A percentile compares a stretch with the other conserved stretches of the same genome.
phyloP scores from a whole-genome alignment of 164 flowering plant species.

The Chimonanthus salicifolius region DNA sequence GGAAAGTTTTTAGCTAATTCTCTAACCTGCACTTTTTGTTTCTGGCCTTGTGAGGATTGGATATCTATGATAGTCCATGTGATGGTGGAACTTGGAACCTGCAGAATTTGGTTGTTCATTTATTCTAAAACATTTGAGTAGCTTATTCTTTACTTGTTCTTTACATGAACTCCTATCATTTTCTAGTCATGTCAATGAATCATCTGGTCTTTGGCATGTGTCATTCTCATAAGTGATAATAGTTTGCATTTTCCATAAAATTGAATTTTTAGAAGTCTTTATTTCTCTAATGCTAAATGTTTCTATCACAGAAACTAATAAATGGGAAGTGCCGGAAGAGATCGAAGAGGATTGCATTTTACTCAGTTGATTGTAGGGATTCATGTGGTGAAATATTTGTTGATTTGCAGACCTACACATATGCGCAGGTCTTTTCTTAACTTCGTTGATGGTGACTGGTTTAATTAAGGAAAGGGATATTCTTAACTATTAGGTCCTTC shows the following conservation, averaged over 20 bases:
- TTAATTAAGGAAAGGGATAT: background rate
- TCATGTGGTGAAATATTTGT: constrained; percentile 96
- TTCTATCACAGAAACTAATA: constrained; percentile 51
- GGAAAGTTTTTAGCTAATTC: too few relatives aligned
- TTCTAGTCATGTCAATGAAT: background rate
- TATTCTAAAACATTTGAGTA: background rate
- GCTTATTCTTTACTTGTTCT: background rate
- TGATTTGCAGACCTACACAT: constrained; percentile 70
- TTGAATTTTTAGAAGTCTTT: background rate
- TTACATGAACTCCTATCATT: too few relatives aligned
- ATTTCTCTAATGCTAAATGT: constrained; percentile 1
- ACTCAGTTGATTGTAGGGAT: constrained; percentile 80
- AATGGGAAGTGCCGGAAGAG: constrained; percentile 77
- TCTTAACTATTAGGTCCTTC: background rate
- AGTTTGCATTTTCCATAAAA: background rate
- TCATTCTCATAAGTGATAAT: background rate
- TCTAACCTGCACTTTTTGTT: too few relatives aligned
- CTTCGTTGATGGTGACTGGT: background rate
- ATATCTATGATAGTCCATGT: too few relatives aligned
- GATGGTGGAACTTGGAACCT: background rate
- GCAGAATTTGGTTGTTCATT: background rate
- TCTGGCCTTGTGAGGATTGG: too few relatives aligned
- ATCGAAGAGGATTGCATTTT: constrained; percentile 70
- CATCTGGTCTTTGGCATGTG: background rate
- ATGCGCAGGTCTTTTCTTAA: constrained; percentile 49